Conservation (phyloP, 1,284 basidiomycete genomes). For the Pseudozyma flocculosa region DNA sequence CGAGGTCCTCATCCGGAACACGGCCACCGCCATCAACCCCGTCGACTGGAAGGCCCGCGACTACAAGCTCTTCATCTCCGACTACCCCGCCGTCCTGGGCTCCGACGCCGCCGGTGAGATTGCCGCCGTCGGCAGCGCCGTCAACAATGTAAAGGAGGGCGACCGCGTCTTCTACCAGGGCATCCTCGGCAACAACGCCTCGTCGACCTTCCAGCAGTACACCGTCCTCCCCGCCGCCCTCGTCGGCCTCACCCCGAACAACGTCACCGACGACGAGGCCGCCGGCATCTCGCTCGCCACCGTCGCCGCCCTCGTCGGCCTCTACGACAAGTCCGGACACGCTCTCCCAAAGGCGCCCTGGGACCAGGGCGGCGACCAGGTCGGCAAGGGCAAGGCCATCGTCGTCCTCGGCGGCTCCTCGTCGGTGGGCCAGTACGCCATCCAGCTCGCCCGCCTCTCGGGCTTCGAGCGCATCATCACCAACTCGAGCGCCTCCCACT, state of each 20-base stretch:
- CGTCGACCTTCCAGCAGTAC: constrained; percentile 45
- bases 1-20: constrained; percentile 30
- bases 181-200: constrained; percentile 29
- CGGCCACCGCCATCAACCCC: constrained; percentile 44
- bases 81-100: constrained; percentile 37
- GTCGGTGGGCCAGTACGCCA: constrained; percentile 43
- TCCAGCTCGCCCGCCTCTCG: constrained; percentile 39
- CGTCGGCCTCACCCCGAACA: constrained; percentile 29
- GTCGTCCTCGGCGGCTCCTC: constrained; percentile 41
- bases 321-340: constrained; percentile 35
- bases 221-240: constrained; percentile 31
- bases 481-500: constrained; percentile 23
- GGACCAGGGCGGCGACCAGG: constrained; percentile 27
- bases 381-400: constrained; percentile 33
- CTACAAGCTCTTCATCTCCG: constrained; percentile 22
- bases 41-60: constrained; percentile 47
- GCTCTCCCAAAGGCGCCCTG: constrained; percentile 23
- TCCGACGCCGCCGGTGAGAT: constrained; percentile 42
- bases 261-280: constrained; percentile 40
- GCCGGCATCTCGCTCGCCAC: constrained; percentile 36
- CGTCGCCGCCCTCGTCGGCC: constrained; percentile 23
- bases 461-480: constrained; percentile 44
- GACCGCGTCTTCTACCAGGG: constrained; percentile 51
- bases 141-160: constrained; percentile 24
- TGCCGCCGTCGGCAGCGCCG: constrained; percentile 14